Conservation (phyloP, 2,329 filamentous ascomycete species). For the Cercospora citrullina region DNA sequence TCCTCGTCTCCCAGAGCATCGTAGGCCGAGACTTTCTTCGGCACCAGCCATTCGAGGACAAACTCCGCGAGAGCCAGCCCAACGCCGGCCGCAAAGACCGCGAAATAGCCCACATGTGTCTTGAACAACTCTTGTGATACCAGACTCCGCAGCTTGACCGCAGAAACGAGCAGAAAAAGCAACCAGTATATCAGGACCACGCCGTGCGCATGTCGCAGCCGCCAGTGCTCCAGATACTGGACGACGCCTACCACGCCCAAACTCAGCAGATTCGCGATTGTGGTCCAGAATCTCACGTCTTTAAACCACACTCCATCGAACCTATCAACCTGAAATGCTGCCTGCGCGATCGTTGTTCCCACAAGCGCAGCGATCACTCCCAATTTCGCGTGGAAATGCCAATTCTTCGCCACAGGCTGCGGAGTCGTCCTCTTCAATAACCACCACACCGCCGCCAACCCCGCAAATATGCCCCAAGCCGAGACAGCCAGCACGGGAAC, state of each 20-base stretch:
- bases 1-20: conserved; percentile 67
- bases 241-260: conserved; percentile 72
- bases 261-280: conserved; percentile 69
- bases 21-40: conserved; percentile 72
- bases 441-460: conserved; percentile 76
- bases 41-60: conserved; percentile 78
- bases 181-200: conserved; percentile 93
- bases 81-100: conserved; percentile 70
- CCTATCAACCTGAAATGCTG: conserved; percentile 71
- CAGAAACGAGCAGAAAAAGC: conserved; percentile 74
- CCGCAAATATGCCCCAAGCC: conserved; percentile 77
- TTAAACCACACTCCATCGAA: conserved; percentile 70
- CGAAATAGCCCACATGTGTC: conserved; percentile 70
- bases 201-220: conserved; percentile 80
- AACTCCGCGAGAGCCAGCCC: conserved; percentile 72
- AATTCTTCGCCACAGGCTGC: conserved; percentile 72
- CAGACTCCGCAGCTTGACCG: conserved; percentile 82
- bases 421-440: conserved; percentile 69
- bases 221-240: conserved; percentile 83
- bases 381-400: conserved; percentile 92
- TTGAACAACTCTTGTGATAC: conserved; percentile 73
- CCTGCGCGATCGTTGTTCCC: conserved; percentile 68
- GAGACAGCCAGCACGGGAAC: conserved; percentile 74
- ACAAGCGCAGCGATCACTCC: conserved; percentile 67
- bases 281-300: conserved; percentile 86